These are phyloP conservation scores for Aspergillus nomiae DNA, from an alignment of 2,329 filamentous ascomycete genomes.

Conservation along the genomic window DNA sequence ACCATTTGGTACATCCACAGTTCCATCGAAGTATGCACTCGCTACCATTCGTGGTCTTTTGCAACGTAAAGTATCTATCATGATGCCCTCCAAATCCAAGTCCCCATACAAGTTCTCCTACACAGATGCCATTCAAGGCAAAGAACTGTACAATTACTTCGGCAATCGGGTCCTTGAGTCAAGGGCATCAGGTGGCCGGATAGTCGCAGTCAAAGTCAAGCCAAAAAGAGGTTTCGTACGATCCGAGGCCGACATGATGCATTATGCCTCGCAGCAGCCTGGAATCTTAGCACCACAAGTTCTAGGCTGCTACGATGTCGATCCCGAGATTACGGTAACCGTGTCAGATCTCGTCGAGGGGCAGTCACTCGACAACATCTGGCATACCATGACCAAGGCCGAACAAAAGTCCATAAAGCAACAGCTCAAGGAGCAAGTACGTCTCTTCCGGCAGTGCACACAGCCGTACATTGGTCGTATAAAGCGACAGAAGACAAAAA, in stretches of 20 bases:
- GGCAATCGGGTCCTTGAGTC: background rate
- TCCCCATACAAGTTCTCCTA: background rate
- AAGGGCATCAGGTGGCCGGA: no score
- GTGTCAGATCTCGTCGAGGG: background rate
- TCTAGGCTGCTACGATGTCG: background rate
- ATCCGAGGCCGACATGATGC: background rate
- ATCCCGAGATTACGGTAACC: background rate
- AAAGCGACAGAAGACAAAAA: background rate
- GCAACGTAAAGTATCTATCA: no score
- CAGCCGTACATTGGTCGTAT: background rate
- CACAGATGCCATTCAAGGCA: background rate
- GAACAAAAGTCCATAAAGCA: background rate
- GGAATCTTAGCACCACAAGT: background rate
- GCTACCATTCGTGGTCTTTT: no score
- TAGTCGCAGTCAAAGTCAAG: background rate
- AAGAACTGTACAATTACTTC: background rate
- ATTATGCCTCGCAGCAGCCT: background rate
- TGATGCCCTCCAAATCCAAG: background rate
- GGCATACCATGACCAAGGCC: background rate
- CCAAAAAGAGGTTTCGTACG: no score
- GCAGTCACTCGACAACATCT: background rate
- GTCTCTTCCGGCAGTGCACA: background rate
- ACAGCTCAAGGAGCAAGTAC: background rate
- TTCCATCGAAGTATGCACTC: no score
- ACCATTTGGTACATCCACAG: no score